A percentile compares a stretch with the other conserved stretches of the same genome.
These are phyloP conservation scores for Metrosideros polymorpha DNA, from an alignment of 441 rosid genomes.

Conservation along the genomic window DNA sequence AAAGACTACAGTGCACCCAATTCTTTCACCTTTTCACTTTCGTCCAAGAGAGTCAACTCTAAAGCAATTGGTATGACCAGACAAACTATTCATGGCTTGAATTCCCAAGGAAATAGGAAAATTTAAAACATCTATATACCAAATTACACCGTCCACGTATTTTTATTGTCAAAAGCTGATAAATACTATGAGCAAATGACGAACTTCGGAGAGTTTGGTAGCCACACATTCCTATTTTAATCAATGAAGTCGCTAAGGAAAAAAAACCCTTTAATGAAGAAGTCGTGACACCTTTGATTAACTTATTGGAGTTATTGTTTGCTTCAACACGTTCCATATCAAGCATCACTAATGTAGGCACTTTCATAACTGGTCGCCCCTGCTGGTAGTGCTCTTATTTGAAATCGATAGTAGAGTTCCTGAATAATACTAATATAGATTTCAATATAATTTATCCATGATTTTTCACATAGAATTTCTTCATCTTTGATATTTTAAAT, in stretches of 20 bases:
- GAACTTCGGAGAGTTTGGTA: neutral
- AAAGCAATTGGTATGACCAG: too few species aligned
- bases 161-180: neutral
- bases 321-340: neutral
- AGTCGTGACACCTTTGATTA: accelerated
- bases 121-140: neutral
- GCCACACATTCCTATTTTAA: neutral
- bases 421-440: too few species aligned
- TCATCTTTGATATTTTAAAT: too few species aligned
- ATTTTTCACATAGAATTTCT: too few species aligned
- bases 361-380: neutral
- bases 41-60: too few species aligned
- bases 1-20: too few species aligned
- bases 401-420: too few species aligned
- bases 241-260: neutral
- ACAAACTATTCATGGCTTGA: neutral
- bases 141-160: neutral
- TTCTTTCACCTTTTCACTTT: too few species aligned
- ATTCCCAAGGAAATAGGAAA: too few species aligned
- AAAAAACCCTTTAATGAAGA: neutral
- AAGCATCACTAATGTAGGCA: neutral
- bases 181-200: neutral
- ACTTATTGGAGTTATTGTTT: accelerated
- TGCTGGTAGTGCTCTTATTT: neutral
- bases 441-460: too few species aligned